phyloP scores from a whole-genome alignment of 805 yeast genomes.

The Ascoidea asiatica region DNA sequence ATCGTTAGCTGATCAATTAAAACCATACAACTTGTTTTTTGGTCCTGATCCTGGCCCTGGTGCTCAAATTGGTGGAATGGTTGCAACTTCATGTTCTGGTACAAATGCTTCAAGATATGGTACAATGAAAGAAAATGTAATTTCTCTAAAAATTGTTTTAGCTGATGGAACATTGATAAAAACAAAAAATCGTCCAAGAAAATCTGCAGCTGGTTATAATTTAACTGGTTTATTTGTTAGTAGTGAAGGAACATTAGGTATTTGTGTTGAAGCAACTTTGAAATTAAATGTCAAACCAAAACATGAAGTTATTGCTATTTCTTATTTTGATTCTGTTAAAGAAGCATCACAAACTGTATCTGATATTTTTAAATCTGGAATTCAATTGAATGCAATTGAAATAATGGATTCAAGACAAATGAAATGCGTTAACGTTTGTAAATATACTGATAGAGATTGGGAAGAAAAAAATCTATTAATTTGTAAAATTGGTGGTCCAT shows the following conservation, averaged over 20 bases:
- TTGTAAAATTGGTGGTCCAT: conserved; percentile 46
- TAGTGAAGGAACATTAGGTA: conserved; percentile 67
- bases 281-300: conserved; percentile 56
- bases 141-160: conserved; percentile 55
- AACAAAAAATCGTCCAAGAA: conserved; percentile 62
- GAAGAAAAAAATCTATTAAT: conserved; percentile 45
- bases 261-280: conserved; percentile 64
- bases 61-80: conserved; percentile 67
- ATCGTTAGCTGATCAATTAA: conserved; percentile 26
- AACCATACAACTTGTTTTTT: conserved; percentile 26
- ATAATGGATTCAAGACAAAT: conserved; percentile 59
- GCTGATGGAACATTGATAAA: conserved; percentile 70
- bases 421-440: conserved; percentile 45
- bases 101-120: conserved; percentile 70
- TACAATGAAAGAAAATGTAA: conserved; percentile 61
- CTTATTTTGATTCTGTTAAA: conserved; percentile 49
- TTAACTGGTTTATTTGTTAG: conserved; percentile 61
- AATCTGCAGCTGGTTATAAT: conserved; percentile 69
- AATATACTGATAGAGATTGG: conserved; percentile 40
- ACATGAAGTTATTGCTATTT: conserved; percentile 52
- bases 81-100: conserved; percentile 66
- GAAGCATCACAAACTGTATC: conserved; percentile 62
- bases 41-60: conserved; percentile 65
- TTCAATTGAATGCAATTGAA: conserved; percentile 61
- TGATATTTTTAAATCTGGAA: conserved; percentile 45